These are phyloP conservation scores for Colletotrichum sp. DNA, from an alignment of 2,329 filamentous ascomycete species.

Conservation along the genomic window DNA sequence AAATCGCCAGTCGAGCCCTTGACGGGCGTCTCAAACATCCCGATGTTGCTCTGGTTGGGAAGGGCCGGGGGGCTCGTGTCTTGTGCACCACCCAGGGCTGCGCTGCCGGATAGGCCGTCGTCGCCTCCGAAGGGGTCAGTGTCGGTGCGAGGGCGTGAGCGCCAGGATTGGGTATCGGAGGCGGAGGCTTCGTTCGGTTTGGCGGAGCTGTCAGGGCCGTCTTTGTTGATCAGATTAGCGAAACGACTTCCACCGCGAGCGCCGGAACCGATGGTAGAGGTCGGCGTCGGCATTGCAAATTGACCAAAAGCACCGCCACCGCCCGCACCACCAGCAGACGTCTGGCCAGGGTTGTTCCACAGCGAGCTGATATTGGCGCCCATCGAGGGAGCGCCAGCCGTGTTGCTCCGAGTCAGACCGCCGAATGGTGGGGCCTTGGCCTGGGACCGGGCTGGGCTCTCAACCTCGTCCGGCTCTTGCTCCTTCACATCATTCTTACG, in stretches of 20 bases:
- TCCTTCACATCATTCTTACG: constrained; percentile 63
- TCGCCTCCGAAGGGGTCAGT: constrained; percentile 82
- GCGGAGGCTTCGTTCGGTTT: constrained; percentile 52
- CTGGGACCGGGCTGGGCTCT: constrained; percentile 31
- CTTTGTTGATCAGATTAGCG: constrained; percentile 83
- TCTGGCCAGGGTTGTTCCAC: constrained; percentile 40
- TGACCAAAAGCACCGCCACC: constrained; percentile 76
- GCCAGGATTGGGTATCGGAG: constrained; percentile 55
- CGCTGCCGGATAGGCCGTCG: constrained; percentile 68
- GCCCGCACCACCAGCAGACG: constrained; percentile 21
- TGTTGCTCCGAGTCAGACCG: constrained; percentile 59
- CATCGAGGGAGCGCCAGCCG: constrained; percentile 51
- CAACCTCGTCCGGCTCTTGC: constrained; percentile 46
- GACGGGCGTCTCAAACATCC: constrained; percentile 57
- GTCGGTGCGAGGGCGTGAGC: constrained; percentile 68
- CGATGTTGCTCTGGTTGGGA: constrained; percentile 37
- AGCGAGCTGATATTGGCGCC: constrained; percentile 43
- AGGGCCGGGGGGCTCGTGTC: constrained; percentile 62
- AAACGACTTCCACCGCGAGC: constrained; percentile 82
- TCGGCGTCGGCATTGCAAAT: constrained; percentile 72
- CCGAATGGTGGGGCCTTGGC: constrained; percentile 41
- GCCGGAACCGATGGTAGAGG: constrained; percentile 61
- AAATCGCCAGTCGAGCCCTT: constrained; percentile 63
- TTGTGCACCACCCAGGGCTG: constrained; percentile 76
- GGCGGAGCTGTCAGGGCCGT: constrained; percentile 67